Percentiles rank a stretch among this genome's conserved stretches.
These are phyloP conservation scores for Boehmeria nivea DNA, from an alignment of 306 rosid species.

Conservation along the genomic window DNA sequence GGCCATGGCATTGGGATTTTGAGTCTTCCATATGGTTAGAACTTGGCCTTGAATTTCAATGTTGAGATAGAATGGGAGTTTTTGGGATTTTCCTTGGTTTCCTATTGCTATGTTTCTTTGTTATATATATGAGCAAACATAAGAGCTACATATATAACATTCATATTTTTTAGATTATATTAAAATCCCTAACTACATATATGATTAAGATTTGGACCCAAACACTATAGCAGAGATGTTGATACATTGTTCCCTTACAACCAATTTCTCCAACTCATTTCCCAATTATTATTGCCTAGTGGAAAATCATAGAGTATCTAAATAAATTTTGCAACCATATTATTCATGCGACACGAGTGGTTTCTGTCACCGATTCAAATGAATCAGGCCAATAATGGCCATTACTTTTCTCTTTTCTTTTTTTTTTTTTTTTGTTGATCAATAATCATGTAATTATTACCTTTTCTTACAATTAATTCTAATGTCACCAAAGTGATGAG, in stretches of 20 bases:
- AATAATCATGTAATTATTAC: neutral
- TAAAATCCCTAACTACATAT: neutral
- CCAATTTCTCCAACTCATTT: slow-evolving; percentile 23
- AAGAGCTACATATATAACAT: neutral
- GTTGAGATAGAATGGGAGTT: neutral
- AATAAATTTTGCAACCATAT: neutral
- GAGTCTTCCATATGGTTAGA: slow-evolving; percentile 13
- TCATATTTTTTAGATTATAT: neutral
- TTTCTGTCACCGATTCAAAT: slow-evolving; percentile 8
- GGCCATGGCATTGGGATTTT: slow-evolving; percentile 12
- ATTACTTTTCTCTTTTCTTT: slow-evolving; percentile 2
- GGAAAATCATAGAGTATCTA: slow-evolving; percentile 2
- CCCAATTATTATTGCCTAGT: neutral
- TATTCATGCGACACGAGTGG: neutral
- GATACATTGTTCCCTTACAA: slow-evolving; percentile 16
- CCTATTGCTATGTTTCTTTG: neutral
- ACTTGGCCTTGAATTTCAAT: neutral
- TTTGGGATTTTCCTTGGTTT: neutral
- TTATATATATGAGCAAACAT: slow-evolving; percentile 8
- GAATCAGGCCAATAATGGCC: neutral
- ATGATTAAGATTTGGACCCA: slow-evolving; percentile 6
- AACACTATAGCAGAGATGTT: slow-evolving; percentile 1
- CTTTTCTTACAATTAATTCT: neutral
- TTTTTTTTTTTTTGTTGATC: neutral
- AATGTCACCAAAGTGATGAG: slow-evolving; percentile 1